Percentiles rank a stretch among this genome's conserved stretches.
Conservation (phyloP, 257 asterid species). For the Nicotiana obtusifolia region DNA sequence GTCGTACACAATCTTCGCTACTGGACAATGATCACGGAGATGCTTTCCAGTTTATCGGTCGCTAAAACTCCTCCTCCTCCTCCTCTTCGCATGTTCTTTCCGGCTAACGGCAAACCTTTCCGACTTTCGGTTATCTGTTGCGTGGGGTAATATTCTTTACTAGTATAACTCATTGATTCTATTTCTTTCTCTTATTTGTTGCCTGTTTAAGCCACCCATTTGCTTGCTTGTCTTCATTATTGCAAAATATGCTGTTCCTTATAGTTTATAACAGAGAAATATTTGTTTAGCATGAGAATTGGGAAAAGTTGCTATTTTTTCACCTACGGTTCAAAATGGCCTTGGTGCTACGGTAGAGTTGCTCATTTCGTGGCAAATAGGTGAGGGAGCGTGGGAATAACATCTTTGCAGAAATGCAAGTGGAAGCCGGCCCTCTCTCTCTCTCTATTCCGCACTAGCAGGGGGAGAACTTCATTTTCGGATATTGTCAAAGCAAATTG, state of each 20-base stretch:
- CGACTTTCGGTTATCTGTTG: slow-evolving; percentile 2
- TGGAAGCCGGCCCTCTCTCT: not conserved
- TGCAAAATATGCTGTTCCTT: not conserved
- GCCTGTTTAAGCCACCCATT: not conserved
- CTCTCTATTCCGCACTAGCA: not conserved
- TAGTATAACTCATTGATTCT: not conserved
- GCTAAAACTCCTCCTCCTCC: not conserved
- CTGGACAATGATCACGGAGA: not conserved
- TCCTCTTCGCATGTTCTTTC: not conserved
- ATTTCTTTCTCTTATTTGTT: not conserved
- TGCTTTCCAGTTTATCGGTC: not conserved
- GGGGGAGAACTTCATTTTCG: not conserved
- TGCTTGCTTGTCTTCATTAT: not conserved
- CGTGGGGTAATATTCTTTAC: not conserved
- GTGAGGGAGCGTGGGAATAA: not conserved
- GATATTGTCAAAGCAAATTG: not conserved
- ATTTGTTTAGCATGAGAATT: not conserved
- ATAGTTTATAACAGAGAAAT: not conserved
- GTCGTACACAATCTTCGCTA: not conserved
- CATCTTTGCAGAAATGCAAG: not conserved
- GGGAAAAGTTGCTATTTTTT: not conserved
- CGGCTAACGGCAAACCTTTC: not conserved
- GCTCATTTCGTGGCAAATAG: not conserved
- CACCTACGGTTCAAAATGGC: not conserved
- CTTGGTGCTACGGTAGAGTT: not conserved